Evolutionary conservation across 2,329 filamentous ascomycete species (phyloP).

Genomic region (Dactylellina sp.): DNA sequence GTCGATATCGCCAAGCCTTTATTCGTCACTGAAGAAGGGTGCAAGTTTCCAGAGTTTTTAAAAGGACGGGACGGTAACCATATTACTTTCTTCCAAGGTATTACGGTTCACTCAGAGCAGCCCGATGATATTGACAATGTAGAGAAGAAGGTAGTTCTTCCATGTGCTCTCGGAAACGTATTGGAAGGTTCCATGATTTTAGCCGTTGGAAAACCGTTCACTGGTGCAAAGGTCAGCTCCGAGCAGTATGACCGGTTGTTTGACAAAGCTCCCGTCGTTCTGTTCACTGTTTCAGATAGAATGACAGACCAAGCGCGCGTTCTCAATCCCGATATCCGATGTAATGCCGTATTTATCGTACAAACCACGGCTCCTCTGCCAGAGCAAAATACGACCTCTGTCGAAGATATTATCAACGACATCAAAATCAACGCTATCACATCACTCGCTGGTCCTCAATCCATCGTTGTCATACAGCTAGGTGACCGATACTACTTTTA

Average conservation of each 20-base stretch:
- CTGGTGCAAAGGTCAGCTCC: slow-evolving; percentile 54
- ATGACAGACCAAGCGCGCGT: slow-evolving; percentile 62
- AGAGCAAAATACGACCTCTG: slow-evolving; percentile 40
- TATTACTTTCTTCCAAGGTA: slow-evolving; percentile 53
- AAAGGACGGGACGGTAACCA: slow-evolving; percentile 42
- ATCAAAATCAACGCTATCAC: slow-evolving; percentile 61
- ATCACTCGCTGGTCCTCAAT: slow-evolving; percentile 60
- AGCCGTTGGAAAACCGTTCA: slow-evolving; percentile 57
- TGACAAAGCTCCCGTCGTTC: slow-evolving; percentile 42
- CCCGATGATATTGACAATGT: slow-evolving; percentile 47
- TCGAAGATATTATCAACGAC: slow-evolving; percentile 57
- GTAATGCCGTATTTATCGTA: slow-evolving; percentile 61
- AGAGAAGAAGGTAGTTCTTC: slow-evolving; percentile 58
- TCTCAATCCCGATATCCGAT: slow-evolving; percentile 59
- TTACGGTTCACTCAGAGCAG: slow-evolving; percentile 48
- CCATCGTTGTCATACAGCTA: slow-evolving; percentile 59
- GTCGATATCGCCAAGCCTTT: slow-evolving; percentile 48
- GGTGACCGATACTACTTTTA: slow-evolving; percentile 61
- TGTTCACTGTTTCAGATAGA: slow-evolving; percentile 61
- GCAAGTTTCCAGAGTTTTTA: slow-evolving; percentile 45
- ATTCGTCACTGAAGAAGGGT: slow-evolving; percentile 52
- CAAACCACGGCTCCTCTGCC: slow-evolving; percentile 46
- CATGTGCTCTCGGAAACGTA: slow-evolving; percentile 59
- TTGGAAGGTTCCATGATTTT: slow-evolving; percentile 59
- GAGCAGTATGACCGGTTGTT: slow-evolving; percentile 56